Percentiles rank a stretch among this genome's conserved stretches.
These are phyloP conservation scores for Neurospora sp. DNA, from an alignment of 2,329 filamentous ascomycete genomes.

Conservation along the genomic window DNA sequence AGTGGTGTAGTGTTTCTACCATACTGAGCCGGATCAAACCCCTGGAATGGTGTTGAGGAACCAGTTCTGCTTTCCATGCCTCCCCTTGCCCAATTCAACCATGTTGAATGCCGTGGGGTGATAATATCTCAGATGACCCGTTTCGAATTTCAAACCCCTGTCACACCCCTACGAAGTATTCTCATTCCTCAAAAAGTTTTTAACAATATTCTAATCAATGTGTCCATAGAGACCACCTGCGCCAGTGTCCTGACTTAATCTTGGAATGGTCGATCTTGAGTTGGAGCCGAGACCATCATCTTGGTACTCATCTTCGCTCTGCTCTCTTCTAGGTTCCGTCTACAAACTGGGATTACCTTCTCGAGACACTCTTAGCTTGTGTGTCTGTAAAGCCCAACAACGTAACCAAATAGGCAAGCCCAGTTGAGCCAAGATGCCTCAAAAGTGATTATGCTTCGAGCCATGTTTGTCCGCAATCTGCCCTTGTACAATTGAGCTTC, in stretches of 20 bases:
- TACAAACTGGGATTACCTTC: not conserved
- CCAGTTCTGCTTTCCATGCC: too few species aligned
- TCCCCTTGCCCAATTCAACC: too few species aligned
- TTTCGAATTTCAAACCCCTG: not conserved
- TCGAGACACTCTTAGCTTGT: not conserved
- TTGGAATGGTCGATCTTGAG: not conserved
- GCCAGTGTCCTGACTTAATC: not conserved
- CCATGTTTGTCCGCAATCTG: not conserved
- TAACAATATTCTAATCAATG: not conserved
- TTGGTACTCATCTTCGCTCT: not conserved
- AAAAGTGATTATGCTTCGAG: not conserved
- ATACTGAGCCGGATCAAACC: too few species aligned
- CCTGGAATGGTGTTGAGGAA: too few species aligned
- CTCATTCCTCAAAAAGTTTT: not conserved
- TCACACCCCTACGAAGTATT: not conserved
- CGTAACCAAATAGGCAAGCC: not conserved
- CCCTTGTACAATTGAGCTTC: not conserved
- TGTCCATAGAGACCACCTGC: not conserved
- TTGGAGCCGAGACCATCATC: not conserved
- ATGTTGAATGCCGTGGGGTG: not conserved
- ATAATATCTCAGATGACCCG: not conserved
- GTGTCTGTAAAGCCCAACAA: not conserved
- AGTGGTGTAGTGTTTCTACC: too few species aligned
- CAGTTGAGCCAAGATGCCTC: not conserved
- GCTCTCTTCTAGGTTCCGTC: not conserved